Base-by-base conservation (phyloP, 2,329 filamentous ascomycete species). In the Rhynchosporium secalis region DNA sequence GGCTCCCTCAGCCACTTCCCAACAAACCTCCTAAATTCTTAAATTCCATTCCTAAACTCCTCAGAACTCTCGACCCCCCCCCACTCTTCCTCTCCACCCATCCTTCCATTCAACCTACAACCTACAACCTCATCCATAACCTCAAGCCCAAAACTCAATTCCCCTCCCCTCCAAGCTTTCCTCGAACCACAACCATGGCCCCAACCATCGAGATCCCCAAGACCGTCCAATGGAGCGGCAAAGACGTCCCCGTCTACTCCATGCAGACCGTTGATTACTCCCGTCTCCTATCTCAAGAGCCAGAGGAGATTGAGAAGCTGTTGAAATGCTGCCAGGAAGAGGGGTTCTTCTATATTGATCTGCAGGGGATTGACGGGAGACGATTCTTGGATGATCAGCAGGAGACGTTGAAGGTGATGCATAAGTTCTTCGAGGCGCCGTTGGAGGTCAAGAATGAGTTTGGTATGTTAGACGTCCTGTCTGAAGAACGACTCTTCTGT, bases 281-380 rank as follows among this genome's bases (percentile, higher is more conserved):
- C 20, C 76, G 75, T 52, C 73, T 85, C 58, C 79, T 84, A 41
- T 84, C 81, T 0, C 79, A 83, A 66, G 81, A 85, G 64, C 81
- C 81, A 7, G 74, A 72, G 26, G 82, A 85, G 73, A 72, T 84
- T 8, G 79, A 83, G 64, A 81, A 78, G 68, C 74, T 83, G 7
- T 71, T 83, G 60, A 74, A 77, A 41, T 77, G 76, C 65, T 84
- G 82, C 71, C 74, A 80, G 62, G 75, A 78, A 26, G 78, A 81
- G 40, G 82, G 82, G 1, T 85, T 79, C 76, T 85, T 84, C 73
- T 83, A 84, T 70, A 77, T 85, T 46, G 79, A 84, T 70, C 76
- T 84, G 9, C 70, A 79, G 65, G 76, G 76, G 65, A 80, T 83
- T 63, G 81, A 84, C 68, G 81, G 81, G 65, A 79, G 80, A 63